Conservation (phyloP, 2,329 filamentous ascomycete species). For the Fusarium nelsonii region DNA sequence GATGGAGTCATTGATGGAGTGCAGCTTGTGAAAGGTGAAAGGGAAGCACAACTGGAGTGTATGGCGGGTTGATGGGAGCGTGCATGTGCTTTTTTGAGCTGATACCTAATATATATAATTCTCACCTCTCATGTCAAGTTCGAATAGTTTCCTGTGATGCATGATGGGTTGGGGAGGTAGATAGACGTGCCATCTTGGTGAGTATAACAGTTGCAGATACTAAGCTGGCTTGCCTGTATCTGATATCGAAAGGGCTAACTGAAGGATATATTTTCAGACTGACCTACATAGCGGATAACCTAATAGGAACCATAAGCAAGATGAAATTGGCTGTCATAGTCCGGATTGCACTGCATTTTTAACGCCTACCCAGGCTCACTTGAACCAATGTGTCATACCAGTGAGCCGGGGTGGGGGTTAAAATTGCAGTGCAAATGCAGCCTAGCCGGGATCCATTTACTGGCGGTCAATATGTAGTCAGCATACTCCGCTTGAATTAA, state of each 20-base stretch:
- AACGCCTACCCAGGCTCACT: too few relatives aligned
- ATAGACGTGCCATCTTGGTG: neutral
- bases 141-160: rapidly evolving
- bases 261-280: too few relatives aligned
- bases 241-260: too few relatives aligned
- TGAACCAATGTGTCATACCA: neutral
- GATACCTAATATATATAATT: conserved; percentile 42
- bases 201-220: too few relatives aligned
- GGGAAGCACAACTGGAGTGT: conserved; percentile 9
- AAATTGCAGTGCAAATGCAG: neutral
- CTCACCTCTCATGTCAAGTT: conserved; percentile 20
- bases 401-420: neutral
- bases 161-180: neutral
- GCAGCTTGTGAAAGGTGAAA: conserved; percentile 8
- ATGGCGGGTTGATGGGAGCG: conserved; percentile 19
- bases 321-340: too few relatives aligned
- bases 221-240: too few relatives aligned
- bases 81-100: conserved; percentile 19
- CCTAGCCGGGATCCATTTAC: too few relatives aligned
- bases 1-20: neutral
- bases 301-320: too few relatives aligned
- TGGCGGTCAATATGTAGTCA: too few relatives aligned
- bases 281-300: too few relatives aligned
- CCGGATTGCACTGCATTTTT: too few relatives aligned
- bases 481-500: too few relatives aligned